phyloP scores from a whole-genome alignment of 139 green algal genomes.

The Chlorella sp. region DNA sequence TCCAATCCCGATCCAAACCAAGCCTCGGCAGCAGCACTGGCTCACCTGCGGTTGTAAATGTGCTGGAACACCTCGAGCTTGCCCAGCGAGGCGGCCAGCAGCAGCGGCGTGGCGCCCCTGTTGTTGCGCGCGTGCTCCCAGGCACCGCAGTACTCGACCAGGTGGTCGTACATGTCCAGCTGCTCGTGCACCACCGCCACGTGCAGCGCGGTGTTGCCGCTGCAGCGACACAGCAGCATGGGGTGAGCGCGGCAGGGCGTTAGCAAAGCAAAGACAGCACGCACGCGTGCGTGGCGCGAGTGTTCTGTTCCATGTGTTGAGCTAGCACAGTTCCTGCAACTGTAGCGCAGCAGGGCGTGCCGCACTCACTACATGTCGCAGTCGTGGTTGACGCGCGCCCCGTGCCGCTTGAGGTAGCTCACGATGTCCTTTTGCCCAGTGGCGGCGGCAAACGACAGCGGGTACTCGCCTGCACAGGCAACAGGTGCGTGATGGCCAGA shows the following conservation, averaged over 20 bases:
- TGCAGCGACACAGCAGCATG: neutral
- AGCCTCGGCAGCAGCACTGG: no score
- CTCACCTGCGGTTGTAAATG: slow-evolving; percentile 40
- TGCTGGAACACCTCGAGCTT: slow-evolving; percentile 46
- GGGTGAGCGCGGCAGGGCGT: no score
- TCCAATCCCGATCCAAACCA: no score
- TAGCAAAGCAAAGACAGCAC: no score
- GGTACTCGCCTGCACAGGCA: no score
- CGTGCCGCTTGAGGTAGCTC: slow-evolving; percentile 48
- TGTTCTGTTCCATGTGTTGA: no score
- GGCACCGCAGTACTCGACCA: slow-evolving; percentile 43
- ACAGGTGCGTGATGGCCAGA: no score
- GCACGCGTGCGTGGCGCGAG: no score
- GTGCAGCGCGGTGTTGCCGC: slow-evolving; percentile 44
- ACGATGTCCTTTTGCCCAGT: slow-evolving; percentile 54
- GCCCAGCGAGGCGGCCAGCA: slow-evolving; percentile 43
- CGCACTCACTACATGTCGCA: slow-evolving; percentile 28
- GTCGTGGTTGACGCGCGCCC: slow-evolving; percentile 41
- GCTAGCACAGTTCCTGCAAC: slow-evolving; percentile 18
- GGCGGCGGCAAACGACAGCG: slow-evolving; percentile 46
- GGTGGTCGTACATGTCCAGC: slow-evolving; percentile 53
- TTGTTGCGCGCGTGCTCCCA: slow-evolving; percentile 34
- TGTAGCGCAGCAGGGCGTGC: no score
- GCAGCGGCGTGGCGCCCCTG: slow-evolving; percentile 33
- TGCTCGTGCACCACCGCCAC: slow-evolving; percentile 43